phyloP scores from a whole-genome alignment of 179 eudicot genomes.

The Spergularia azorica region DNA sequence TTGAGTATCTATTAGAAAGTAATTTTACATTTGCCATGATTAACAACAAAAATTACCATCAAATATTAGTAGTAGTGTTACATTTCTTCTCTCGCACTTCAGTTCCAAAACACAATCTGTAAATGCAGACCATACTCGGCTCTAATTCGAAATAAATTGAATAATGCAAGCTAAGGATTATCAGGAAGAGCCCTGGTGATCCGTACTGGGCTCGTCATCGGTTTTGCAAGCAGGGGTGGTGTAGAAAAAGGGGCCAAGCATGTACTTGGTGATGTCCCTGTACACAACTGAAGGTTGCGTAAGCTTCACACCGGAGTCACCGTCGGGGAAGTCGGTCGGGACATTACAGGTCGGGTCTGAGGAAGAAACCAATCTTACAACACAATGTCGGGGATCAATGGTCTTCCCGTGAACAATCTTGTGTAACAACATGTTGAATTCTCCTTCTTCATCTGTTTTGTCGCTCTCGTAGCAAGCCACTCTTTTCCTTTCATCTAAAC shows the following conservation, averaged over 20 bases:
- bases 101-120: no score
- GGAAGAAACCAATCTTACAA: constrained; percentile 62
- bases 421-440: constrained; percentile 45
- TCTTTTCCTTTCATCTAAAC: constrained; percentile 53
- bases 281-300: constrained; percentile 50
- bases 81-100: no score
- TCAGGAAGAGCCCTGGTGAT: constrained; percentile 6
- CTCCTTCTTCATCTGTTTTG: constrained; percentile 57
- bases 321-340: constrained; percentile 58
- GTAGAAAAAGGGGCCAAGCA: constrained; percentile 61
- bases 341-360: constrained; percentile 63
- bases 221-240: constrained; percentile 65
- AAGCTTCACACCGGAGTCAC: constrained; percentile 59
- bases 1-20: no score
- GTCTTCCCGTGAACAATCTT: constrained; percentile 44
- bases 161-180: background rate
- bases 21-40: no score
- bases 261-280: constrained; percentile 47
- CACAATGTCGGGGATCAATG: constrained; percentile 49
- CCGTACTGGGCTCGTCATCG: constrained; percentile 41
- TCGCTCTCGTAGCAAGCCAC: constrained; percentile 62
- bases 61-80: no score
- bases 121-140: background rate
- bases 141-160: background rate
- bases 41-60: no score